Base-by-base conservation (phyloP, 352 stramenopile species). In the Phytophthora hibernalis region DNA sequence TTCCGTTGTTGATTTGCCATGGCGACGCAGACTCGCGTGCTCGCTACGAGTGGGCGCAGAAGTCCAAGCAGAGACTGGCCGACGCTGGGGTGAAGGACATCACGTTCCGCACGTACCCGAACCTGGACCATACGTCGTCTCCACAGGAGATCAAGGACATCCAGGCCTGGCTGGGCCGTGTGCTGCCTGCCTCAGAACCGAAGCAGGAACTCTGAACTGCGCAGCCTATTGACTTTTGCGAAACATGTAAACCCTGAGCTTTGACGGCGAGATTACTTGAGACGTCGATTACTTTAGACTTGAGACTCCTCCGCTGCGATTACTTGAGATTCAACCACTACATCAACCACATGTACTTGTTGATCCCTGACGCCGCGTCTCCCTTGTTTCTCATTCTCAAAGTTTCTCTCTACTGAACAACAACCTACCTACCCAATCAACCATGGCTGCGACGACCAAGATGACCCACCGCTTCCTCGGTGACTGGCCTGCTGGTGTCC, bases 1-100 rank as follows among this genome's bases (percentile, higher is more conserved):
- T 91, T 9, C 83, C 85, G 30, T 49, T 91, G 60, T 74, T 91
- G 33, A 86, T 92, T 58, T 92, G 83, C 38, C 85, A 93, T 62
- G 80, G 85, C 13, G 78, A 90, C 24, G 61, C 65, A 15, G 85
- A 93, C 47, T 75, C 63, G 2, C 71, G 83, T 35, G 77, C 88
- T 55, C 66, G 55, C 24, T 86, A 87, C 33, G 52, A 80, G 15
- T 86, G 77, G 70, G 79, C 72, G 0, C 35, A 77, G 44, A 45
- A 70, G 55, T 80, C 85, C 4, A 76, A 78, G 57, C 64, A 85
- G 43, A 71, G 69, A 61, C 60, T 93, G 35, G 61, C 74, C 42
- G 62, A 48, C n/a, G 50, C 59, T 5, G 79, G 79, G 20, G 83
- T 89, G 31, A 76, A 74, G 35, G 62, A 87, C 61, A 72, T 90